Conservation (phyloP, 768 basidiomycete species). For the Leccinum subgranulosum region DNA sequence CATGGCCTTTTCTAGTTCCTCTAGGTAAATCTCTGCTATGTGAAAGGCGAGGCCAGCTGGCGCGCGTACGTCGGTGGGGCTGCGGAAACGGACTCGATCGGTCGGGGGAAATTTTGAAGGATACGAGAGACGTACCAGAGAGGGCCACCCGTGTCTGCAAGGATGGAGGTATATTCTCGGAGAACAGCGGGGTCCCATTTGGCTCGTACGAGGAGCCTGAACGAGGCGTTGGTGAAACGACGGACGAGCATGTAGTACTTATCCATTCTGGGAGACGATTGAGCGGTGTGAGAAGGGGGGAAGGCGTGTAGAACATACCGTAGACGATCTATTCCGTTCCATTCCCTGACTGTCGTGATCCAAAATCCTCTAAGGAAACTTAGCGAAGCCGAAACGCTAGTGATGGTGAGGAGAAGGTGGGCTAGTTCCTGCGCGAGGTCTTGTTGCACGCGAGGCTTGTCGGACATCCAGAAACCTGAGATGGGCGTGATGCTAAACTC, state of each 20-base stretch:
- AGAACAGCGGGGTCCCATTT: conserved; percentile 63
- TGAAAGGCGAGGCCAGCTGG: conserved; percentile 82
- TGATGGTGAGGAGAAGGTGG: conserved; percentile 71
- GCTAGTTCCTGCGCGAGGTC: conserved; percentile 84
- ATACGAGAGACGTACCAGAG: conserved; percentile 56
- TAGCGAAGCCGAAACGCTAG: conserved; percentile 54
- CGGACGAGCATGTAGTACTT: conserved; percentile 97
- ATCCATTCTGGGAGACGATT: conserved; percentile 64
- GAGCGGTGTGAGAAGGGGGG: background rate
- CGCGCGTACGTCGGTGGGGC: conserved; percentile 67
- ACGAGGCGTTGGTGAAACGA: conserved; percentile 81
- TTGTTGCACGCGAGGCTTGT: conserved; percentile 96
- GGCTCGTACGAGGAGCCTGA: conserved; percentile 68
- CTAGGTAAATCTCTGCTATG: conserved; percentile 83
- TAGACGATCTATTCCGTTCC: conserved; percentile 88
- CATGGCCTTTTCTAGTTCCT: conserved; percentile 78
- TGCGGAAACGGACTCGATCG: conserved; percentile 28
- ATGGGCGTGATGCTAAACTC: background rate
- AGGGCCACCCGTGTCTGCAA: conserved; percentile 70
- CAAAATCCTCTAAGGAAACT: conserved; percentile 88
- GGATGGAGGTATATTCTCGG: conserved; percentile 64
- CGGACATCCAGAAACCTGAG: conserved; percentile 98
- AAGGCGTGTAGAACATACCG: conserved; percentile 48
- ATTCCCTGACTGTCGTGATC: conserved; percentile 86
- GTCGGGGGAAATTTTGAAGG: background rate